phyloP scores from a whole-genome alignment of 192 early-diverging fungal species.

The Haplosporangium gracile region DNA sequence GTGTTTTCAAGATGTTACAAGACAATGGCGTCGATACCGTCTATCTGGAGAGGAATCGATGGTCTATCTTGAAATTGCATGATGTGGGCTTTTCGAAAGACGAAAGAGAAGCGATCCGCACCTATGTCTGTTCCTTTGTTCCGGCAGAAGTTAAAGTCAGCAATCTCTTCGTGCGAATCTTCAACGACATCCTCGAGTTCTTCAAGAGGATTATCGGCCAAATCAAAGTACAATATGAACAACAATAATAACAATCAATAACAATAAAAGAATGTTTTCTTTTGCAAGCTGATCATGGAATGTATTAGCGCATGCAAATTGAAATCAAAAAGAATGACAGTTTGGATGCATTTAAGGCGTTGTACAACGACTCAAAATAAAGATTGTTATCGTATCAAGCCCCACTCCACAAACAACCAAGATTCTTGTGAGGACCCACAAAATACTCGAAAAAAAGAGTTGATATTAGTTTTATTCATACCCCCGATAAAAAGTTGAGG shows the following conservation, averaged over 20 bases:
- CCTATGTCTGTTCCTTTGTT: background rate
- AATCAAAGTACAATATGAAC: background rate
- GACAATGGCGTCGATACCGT: background rate
- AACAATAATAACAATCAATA: background rate
- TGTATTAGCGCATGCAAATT: too few relatives aligned
- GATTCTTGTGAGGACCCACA: too few relatives aligned
- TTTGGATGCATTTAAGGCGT: too few relatives aligned
- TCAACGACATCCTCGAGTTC: background rate
- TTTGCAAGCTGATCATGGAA: too few relatives aligned
- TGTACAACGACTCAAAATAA: too few relatives aligned
- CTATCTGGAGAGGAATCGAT: background rate
- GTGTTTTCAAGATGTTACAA: background rate
- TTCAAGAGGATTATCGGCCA: background rate
- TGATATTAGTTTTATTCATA: too few relatives aligned
- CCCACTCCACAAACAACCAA: too few relatives aligned
- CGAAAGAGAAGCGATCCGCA: background rate
- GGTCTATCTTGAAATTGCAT: background rate
- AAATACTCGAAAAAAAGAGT: too few relatives aligned
- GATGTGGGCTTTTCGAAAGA: background rate
- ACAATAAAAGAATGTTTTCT: too few relatives aligned
- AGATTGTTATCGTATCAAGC: too few relatives aligned
- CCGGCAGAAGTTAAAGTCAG: background rate
- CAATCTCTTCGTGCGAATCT: background rate
- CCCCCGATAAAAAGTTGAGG: too few relatives aligned
- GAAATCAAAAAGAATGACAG: too few relatives aligned